Evolutionary conservation across 2,329 filamentous ascomycete species (phyloP), one percentile per base, ranked within the genome.

Genomic region (Aspergillus spinulosporus): DNA sequence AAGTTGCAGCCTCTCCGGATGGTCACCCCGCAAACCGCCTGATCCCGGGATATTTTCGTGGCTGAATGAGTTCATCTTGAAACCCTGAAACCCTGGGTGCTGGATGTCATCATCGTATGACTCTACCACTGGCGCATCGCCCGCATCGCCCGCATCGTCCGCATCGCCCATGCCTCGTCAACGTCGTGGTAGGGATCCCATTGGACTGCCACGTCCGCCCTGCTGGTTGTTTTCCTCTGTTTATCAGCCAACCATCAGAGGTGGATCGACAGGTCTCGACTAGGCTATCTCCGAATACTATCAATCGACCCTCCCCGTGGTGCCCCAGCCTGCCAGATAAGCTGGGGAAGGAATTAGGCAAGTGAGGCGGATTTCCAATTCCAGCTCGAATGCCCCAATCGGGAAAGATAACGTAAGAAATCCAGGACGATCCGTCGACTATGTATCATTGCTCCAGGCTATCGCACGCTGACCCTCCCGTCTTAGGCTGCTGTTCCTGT

Each of bases 21-120:
- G 47, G 34, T 43, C 51, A 42, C 58, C 59, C 54, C 57, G 54
- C 59, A 61, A 50, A 54, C 44, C 55, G 55, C 44, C 48, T 57
- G 56, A 60, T 62, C 55, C 63, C 63, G 64, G 60, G 34, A 59
- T 52, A 61, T 65, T 66, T 63, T 66, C 64, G 64, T 66, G 50
- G 37, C 37, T 49, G 43, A 21, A 36, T 47, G 45, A n/a, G 28
- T 34, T 32, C 12, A 34, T 6, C 29, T 29, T 62, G 58, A 52
- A 53, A 44, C 45, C 54, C 61, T 5, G 8, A 43, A n/a, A 21
- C 14, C 14, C 14, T 43, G 40, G 62, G 60, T 63, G 59, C 61
- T 62, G 61, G 58, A 59, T 59, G 57, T 64, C 58, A 59, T 43
- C 54, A 60, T 64, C 59, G 62, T 62, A 62, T 63, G 62, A 64